Conservation (phyloP, 768 basidiomycete species). For the Lentinula aciculospora region DNA sequence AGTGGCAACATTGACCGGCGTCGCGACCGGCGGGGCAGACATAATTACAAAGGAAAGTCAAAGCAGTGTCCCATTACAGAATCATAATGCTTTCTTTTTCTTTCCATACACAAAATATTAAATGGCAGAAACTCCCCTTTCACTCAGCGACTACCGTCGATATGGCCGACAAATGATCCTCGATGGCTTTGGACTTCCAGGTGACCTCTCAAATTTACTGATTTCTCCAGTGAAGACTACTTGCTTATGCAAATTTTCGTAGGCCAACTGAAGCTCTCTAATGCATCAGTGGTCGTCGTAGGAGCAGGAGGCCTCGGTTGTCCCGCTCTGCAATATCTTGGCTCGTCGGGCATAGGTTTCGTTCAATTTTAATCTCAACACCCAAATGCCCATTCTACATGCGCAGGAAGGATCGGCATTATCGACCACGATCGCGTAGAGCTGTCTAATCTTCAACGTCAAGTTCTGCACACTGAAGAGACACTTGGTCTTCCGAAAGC, state of each 20-base stretch:
- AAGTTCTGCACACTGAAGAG: conserved; percentile 80
- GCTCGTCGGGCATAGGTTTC: conserved; percentile 87
- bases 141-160: conserved; percentile 70
- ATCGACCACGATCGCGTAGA: conserved; percentile 88
- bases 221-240: background rate
- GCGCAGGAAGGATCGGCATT: conserved; percentile 76
- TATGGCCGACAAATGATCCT: conserved; percentile 98
- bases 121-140: conserved; percentile 16
- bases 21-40: background rate
- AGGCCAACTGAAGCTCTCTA: conserved; percentile 83
- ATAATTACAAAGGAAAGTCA: background rate
- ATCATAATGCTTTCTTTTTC: background rate
- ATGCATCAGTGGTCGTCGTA: conserved; percentile 76
- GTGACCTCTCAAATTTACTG: conserved; percentile 35
- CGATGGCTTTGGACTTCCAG: conserved; percentile 80
- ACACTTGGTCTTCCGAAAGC: conserved; percentile 78
- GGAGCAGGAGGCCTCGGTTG: conserved; percentile 97
- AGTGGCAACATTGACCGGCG: background rate
- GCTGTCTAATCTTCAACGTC: conserved; percentile 85
- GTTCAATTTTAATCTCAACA: background rate
- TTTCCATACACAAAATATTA: background rate
- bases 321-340: conserved; percentile 91
- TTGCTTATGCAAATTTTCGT: conserved; percentile 5
- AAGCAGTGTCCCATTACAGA: background rate
- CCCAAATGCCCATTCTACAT: conserved; percentile 6